phyloP scores from a whole-genome alignment of 2,329 filamentous ascomycete species.

The Aureobasidium leucospermi region DNA sequence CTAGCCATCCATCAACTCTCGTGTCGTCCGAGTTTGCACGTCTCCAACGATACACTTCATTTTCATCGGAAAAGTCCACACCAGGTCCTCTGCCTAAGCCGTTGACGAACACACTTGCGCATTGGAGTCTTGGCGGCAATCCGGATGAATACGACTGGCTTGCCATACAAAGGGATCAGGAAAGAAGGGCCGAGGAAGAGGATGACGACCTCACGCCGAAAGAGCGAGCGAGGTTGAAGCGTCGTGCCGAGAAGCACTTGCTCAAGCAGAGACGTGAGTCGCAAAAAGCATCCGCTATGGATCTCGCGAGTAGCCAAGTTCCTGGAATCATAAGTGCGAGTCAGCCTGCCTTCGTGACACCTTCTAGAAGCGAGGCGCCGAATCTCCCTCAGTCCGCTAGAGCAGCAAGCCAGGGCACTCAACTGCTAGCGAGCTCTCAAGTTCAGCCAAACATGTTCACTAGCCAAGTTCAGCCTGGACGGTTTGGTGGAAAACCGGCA shows the following conservation, averaged over 20 bases:
- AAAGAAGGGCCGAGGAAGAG: conserved; percentile 24
- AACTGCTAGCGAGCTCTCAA: conserved; percentile 12
- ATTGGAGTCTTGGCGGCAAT: conserved; percentile 35
- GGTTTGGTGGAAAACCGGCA: conserved; percentile 29
- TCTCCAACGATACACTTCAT: conserved; percentile 31
- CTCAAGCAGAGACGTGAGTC: conserved; percentile 35
- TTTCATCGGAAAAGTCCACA: conserved; percentile 22
- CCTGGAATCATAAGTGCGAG: conserved; percentile 25
- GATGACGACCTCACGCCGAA: conserved; percentile 31
- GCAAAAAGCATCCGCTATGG: conserved; percentile 20
- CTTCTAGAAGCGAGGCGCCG: conserved; percentile 10
- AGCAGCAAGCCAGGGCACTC: conserved; percentile 14
- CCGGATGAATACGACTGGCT: conserved; percentile 36
- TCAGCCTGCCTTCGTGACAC: conserved; percentile 16
- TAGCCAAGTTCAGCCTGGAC: conserved; percentile 28
- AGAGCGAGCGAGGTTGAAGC: conserved; percentile 30
- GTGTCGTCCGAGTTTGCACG: conserved; percentile 25
- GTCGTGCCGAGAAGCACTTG: conserved; percentile 33
- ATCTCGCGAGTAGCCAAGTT: conserved; percentile 24
- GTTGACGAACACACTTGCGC: conserved; percentile 32
- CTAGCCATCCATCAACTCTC: conserved; percentile 19
- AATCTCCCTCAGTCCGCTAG: background rate
- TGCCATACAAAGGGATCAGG: conserved; percentile 22
- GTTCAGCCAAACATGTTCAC: conserved; percentile 17
- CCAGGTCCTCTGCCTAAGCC: conserved; percentile 24